phyloP scores from a whole-genome alignment of 306 rosid species.

The Cucumis melo region DNA sequence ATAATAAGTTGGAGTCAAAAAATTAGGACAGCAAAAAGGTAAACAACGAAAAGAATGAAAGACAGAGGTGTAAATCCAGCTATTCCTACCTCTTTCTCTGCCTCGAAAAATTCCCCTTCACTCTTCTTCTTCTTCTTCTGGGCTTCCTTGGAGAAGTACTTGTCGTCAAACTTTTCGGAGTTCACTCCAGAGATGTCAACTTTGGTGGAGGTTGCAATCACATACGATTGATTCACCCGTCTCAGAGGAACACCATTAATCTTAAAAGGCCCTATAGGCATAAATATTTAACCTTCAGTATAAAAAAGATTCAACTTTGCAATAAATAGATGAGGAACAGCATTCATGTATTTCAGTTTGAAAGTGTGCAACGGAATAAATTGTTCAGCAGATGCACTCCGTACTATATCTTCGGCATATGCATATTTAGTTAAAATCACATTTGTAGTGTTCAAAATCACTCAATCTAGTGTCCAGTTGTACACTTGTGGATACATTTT shows the following conservation, averaged over 20 bases:
- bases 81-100: conserved; percentile 44
- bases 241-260: conserved; percentile 65
- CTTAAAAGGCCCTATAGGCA: conserved; percentile 42
- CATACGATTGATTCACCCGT: conserved; percentile 54
- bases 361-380: neutral
- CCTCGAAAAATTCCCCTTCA: conserved; percentile 48
- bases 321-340: neutral
- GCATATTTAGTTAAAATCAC: no score
- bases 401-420: no score
- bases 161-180: conserved; percentile 37
- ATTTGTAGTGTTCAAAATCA: no score
- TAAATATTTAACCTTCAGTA: neutral
- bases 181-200: conserved; percentile 40
- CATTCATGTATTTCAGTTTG: neutral
- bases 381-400: neutral
- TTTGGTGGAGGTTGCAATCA: conserved; percentile 52
- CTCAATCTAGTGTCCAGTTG: no score
- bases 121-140: conserved; percentile 41
- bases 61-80: neutral
- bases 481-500: no score
- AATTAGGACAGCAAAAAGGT: neutral
- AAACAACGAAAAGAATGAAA: neutral
- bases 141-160: conserved; percentile 41
- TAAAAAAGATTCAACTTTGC: neutral
- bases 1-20: neutral